Percentiles rank a stretch among this genome's conserved stretches.
phyloP scores from a whole-genome alignment of 108 stramenopile genomes.

The Stephanodiscus triporus region DNA sequence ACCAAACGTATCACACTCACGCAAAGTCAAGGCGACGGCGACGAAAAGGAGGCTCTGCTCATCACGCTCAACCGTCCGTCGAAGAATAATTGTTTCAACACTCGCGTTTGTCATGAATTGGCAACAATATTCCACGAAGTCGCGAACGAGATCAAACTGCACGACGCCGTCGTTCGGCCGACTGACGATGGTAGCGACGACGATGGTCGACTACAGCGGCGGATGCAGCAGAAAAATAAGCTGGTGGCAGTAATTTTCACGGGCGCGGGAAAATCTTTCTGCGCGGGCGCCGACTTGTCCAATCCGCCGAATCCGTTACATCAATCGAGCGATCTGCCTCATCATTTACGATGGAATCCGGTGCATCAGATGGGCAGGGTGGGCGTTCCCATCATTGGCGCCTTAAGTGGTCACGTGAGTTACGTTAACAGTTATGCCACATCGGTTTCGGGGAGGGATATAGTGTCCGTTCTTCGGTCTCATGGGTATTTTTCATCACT shows the following conservation, averaged over 20 bases:
- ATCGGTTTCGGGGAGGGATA: not conserved
- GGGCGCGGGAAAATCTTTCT: conserved; percentile 52
- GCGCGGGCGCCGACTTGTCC: conserved; percentile 59
- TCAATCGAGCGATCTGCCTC: conserved; percentile 53
- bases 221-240: not conserved
- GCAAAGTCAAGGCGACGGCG: not conserved
- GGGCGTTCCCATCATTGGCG: conserved; percentile 54
- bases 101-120: conserved; percentile 33
- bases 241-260: conserved; percentile 55
- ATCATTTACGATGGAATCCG: conserved; percentile 45
- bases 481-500: not conserved
- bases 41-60: conserved; percentile 34
- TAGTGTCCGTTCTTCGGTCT: not conserved
- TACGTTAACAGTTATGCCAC: no score
- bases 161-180: conserved; percentile 7
- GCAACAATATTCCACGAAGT: conserved; percentile 34
- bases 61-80: conserved; percentile 53
- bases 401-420: conserved; percentile 48
- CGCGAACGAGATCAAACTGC: conserved; percentile 34
- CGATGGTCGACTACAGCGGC: not conserved
- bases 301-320: conserved; percentile 55
- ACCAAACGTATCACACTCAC: conserved; percentile 33
- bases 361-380: conserved; percentile 46
- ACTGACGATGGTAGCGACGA: conserved; percentile 3
- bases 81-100: conserved; percentile 61